Percentiles rank a stretch among this genome's conserved stretches.
These are phyloP conservation scores for Septoria petroselini DNA, from an alignment of 2,329 filamentous ascomycete species.

Conservation along the genomic window DNA sequence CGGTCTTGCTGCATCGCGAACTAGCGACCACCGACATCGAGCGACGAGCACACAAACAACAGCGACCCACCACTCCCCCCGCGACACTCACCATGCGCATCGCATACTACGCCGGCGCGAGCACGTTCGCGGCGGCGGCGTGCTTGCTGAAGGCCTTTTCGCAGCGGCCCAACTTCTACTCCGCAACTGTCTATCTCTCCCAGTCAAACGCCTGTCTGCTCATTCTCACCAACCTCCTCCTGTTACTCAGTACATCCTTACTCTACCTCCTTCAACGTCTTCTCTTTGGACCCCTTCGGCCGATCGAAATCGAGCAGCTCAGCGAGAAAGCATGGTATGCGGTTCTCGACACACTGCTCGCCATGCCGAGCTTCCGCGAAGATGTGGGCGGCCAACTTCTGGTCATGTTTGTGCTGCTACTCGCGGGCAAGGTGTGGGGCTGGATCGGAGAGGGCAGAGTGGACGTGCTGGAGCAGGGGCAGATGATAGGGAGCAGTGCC, in stretches of 20 bases:
- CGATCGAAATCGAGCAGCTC: conserved; percentile 93
- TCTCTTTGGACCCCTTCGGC: conserved; percentile 84
- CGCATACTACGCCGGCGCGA: conserved; percentile 49
- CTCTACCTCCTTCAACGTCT: conserved; percentile 85
- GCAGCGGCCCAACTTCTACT: conserved; percentile 96
- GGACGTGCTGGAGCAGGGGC: conserved; percentile 92
- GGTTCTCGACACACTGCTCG: conserved; percentile 91
- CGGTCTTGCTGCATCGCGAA: neutral
- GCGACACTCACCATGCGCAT: conserved; percentile 30
- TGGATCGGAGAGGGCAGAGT: conserved; percentile 97
- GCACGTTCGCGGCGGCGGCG: conserved; percentile 75
- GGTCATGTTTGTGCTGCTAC: conserved; percentile 89
- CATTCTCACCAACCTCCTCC: conserved; percentile 86
- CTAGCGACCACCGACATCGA: conserved; percentile 3
- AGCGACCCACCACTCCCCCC: neutral
- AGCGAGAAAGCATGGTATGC: conserved; percentile 99
- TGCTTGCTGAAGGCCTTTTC: conserved; percentile 89
- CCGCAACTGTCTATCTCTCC: conserved; percentile 91
- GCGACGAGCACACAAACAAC: conserved; percentile 10
- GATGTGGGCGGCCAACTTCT: conserved; percentile 93
- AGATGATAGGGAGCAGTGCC: conserved; percentile 55
- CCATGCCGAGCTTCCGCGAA: conserved; percentile 97
- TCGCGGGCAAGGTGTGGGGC: conserved; percentile 95
- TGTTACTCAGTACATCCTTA: conserved; percentile 74
- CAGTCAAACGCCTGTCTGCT: conserved; percentile 95